Conservation (phyloP, 768 basidiomycete genomes). For the Hygrophorus russula region DNA sequence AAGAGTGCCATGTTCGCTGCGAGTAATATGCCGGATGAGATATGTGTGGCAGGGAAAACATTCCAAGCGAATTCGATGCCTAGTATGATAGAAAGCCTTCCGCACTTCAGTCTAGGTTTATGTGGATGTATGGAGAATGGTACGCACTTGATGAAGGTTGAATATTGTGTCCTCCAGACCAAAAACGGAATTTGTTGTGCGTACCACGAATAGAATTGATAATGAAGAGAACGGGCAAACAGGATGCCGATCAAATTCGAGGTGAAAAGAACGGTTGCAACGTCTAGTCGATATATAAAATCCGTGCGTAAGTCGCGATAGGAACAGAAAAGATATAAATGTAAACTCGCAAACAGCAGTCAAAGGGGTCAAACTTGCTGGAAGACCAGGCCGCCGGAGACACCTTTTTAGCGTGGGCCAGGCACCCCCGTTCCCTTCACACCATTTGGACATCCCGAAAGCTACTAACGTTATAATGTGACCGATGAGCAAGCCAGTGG, state of each 20-base stretch:
- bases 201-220: constrained; percentile 99
- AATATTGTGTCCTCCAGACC: constrained; percentile 62
- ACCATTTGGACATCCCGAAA: constrained; percentile 75
- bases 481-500: constrained; percentile 48
- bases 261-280: constrained; percentile 75
- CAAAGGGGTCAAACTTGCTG: constrained; percentile 35
- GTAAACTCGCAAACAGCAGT: constrained; percentile 51
- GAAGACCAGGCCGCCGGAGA: constrained; percentile 34
- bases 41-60: constrained; percentile 65
- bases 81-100: constrained; percentile 48
- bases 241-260: constrained; percentile 87
- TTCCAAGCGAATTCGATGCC: constrained; percentile 84
- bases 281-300: constrained; percentile 34
- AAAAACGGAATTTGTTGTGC: constrained; percentile 83
- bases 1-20: constrained; percentile 40
- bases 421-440: constrained; percentile 58
- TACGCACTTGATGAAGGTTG: constrained; percentile 48
- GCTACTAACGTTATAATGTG: constrained; percentile 49
- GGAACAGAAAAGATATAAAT: neutral
- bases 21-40: constrained; percentile 50
- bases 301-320: neutral
- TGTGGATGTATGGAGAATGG: neutral
- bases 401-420: constrained; percentile 42
- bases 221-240: constrained; percentile 91
- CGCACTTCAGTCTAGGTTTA: constrained; percentile 5